A percentile compares a stretch with the other conserved stretches of the same genome.
Conservation (phyloP, 148 eudicot genomes). For the Oxyria digyna region DNA sequence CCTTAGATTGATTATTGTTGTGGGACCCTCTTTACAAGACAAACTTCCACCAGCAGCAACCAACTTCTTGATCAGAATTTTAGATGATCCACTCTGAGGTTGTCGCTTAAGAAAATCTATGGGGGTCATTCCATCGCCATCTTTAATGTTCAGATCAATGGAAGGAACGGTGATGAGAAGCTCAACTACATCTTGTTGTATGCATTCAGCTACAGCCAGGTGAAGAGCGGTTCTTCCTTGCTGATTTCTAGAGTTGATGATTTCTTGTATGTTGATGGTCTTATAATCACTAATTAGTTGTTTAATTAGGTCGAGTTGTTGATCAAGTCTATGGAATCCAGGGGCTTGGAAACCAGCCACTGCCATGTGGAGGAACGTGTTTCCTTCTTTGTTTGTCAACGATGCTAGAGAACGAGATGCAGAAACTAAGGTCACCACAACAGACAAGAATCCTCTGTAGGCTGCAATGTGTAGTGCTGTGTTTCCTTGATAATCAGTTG, state of each 20-base stretch:
- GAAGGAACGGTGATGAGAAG: too few relatives aligned
- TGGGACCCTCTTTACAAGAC: slow-evolving; percentile 47
- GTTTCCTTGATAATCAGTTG: slow-evolving; percentile 57
- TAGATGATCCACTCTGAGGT: slow-evolving; percentile 40
- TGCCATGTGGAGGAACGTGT: slow-evolving; percentile 74
- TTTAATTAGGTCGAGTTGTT: slow-evolving; percentile 49
- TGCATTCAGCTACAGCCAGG: slow-evolving; percentile 51
- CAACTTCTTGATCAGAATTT: slow-evolving; percentile 46
- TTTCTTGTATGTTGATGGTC: slow-evolving; percentile 27
- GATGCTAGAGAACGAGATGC: slow-evolving; percentile 36
- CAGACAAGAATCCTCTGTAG: slow-evolving; percentile 43
- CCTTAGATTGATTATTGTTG: slow-evolving; percentile 46
- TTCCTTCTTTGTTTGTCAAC: slow-evolving; percentile 45
- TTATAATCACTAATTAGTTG: slow-evolving; percentile 23
- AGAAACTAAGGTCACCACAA: slow-evolving; percentile 30
- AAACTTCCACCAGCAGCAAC: slow-evolving; percentile 76
- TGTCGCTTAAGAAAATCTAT: too few relatives aligned
- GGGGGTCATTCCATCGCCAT: too few relatives aligned
- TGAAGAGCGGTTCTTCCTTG: slow-evolving; percentile 80
- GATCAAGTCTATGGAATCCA: slow-evolving; percentile 50
- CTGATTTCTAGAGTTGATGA: slow-evolving; percentile 44
- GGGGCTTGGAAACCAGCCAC: slow-evolving; percentile 64
- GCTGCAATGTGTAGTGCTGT: slow-evolving; percentile 74
- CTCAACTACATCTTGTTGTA: too few relatives aligned
- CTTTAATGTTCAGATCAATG: too few relatives aligned